Conservation (phyloP, 306 rosid species). For the Quercus alba region DNA sequence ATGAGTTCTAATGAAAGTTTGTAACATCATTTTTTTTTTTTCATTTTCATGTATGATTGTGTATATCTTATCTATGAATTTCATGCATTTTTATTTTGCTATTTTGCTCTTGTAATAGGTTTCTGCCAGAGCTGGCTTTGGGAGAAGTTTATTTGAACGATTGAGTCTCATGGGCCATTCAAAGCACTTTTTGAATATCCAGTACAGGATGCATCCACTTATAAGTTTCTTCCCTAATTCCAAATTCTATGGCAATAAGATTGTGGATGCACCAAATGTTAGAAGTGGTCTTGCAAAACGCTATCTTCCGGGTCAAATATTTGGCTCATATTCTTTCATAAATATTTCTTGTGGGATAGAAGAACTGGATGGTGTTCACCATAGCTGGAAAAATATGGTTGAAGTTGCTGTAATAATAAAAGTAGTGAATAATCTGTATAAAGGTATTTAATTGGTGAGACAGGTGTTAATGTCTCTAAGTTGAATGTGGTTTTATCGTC, state of each 20-base stretch:
- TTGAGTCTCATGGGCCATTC: conserved; percentile 42
- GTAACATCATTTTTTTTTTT: not conserved
- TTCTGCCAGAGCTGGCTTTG: conserved; percentile 54
- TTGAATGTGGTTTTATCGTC: not conserved
- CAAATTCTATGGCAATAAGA: conserved; percentile 44
- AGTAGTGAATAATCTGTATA: conserved; percentile 44
- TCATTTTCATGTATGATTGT: no score
- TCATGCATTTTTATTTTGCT: not conserved
- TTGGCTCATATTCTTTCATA: conserved; percentile 72
- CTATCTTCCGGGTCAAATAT: conserved; percentile 60
- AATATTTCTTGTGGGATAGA: conserved; percentile 65
- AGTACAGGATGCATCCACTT: conserved; percentile 84
- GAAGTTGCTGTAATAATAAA: conserved; percentile 60
- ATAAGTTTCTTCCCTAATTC: conserved; percentile 71
- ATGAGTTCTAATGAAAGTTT: no score
- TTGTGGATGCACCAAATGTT: conserved; percentile 58
- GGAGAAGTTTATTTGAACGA: conserved; percentile 78
- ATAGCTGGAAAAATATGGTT: conserved; percentile 60
- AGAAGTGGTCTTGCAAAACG: conserved; percentile 35
- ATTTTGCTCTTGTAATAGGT: conserved; percentile 28
- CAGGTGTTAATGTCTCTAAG: not conserved
- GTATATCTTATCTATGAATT: no score
- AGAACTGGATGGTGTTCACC: conserved; percentile 64
- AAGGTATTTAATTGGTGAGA: conserved; percentile 36
- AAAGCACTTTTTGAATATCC: conserved; percentile 57